phyloP scores from a whole-genome alignment of 495 filamentous ascomycete species.

The Aspergillus avenaceus region DNA sequence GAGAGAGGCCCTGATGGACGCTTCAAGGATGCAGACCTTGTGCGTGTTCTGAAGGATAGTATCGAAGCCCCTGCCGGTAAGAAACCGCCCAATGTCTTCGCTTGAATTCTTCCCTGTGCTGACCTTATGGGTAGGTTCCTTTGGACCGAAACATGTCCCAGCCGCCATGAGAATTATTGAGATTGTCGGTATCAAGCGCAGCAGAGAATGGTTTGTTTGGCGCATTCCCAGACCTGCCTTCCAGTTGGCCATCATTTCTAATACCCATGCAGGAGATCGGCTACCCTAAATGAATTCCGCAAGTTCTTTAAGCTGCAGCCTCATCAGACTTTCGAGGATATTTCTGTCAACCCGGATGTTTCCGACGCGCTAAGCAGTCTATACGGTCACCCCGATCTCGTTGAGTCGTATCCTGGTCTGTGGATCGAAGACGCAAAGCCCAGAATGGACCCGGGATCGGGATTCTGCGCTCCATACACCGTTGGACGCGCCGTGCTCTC shows the following conservation, averaged over 20 bases:
- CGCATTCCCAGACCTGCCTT: no score
- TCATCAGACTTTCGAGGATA: slow-evolving; percentile 67
- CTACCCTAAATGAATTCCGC: slow-evolving; percentile 72
- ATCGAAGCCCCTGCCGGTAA: slow-evolving; percentile 25
- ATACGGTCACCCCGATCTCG: slow-evolving; percentile 67
- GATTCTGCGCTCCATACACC: slow-evolving; percentile 53
- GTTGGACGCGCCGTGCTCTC: slow-evolving; percentile 52
- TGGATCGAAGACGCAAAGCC: slow-evolving; percentile 69
- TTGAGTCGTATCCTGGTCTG: slow-evolving; percentile 70
- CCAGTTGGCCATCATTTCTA: no score
- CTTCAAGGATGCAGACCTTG: slow-evolving; percentile 17
- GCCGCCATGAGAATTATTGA: slow-evolving; percentile 63
- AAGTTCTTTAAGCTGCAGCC: slow-evolving; percentile 67
- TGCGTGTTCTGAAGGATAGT: slow-evolving; percentile 9
- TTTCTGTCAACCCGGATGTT: slow-evolving; percentile 64
- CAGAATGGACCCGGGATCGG: slow-evolving; percentile 49
- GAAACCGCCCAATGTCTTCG: no score
- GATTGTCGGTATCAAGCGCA: slow-evolving; percentile 70
- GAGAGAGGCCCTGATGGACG: slow-evolving; percentile 1
- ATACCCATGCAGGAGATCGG: no score
- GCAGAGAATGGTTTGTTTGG: slow-evolving; percentile 72
- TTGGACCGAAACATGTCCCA: slow-evolving; percentile 65
- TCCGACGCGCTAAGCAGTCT: slow-evolving; percentile 60
- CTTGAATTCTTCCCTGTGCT: no score
- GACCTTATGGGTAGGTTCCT: no score